Evolutionary conservation across 352 stramenopile species (phyloP), one percentile per base, ranked within the genome.

Genomic region (Globisporangium megalacanthum): DNA sequence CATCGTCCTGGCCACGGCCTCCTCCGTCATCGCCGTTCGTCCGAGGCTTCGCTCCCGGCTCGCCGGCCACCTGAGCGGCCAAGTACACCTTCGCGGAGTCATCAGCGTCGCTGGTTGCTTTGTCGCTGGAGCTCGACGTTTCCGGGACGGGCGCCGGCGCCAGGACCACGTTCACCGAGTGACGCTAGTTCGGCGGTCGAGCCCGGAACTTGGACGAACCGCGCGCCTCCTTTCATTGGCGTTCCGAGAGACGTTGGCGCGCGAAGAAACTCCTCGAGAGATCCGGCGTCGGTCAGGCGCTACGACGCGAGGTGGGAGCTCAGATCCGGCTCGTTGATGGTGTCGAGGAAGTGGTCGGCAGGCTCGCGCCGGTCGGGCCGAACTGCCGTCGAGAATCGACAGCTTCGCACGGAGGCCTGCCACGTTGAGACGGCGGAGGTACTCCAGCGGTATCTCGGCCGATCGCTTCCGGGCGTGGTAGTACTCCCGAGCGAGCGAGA

Each of bases 301-400:
- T 58, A 22, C 19, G 59, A 6, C 3, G 22, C 37, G 1, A 67
- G 13, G 6, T 51, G 46, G 6, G 60, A 45, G 0, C 41, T 54
- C 7, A 58, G 19, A 3, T 66, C 60, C 0, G 14, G 41, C 37
- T 61, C 60, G 17, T 52, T 42, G 1, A 65, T 19, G 3, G 60
- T 65, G 22, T 62, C 54, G 42, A 67, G 52, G 47, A 58, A 63
- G 41, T 63, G 51, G 3, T 62, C 45, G 6, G 60, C 54, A n/a
- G 57, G 61, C 11, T 66, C 60, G 2, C 42, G 60, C 4, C 53
- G 42, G 2, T 6, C 14, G 5, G 41, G 22, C 6, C n/a, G n/a
- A n/a, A n/a, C 49, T 14, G n/a, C 17, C 1, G 0, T 53, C 52
- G 54, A n/a, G 55, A 25, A 60, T n/a, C 15, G 44, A 5, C 0